Percentiles rank a stretch among this genome's conserved stretches.
Conservation (phyloP, 257 asterid genomes). For the Solanum pennellii region DNA sequence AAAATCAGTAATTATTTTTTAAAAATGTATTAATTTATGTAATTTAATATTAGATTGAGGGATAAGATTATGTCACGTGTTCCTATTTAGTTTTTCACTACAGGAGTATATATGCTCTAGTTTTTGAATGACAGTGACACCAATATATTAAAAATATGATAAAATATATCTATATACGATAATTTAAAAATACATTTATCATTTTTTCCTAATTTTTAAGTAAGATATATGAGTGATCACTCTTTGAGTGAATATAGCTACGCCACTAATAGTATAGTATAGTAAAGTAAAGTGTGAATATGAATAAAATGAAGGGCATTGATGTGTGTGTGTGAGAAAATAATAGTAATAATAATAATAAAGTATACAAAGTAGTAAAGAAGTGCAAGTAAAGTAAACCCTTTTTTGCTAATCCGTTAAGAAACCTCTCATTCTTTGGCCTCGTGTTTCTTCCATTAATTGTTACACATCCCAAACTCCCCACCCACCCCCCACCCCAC, state of each 20-base stretch:
- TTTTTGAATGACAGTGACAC: rapidly evolving
- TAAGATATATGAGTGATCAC: not conserved
- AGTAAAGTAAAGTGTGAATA: not conserved
- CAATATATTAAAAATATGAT: no score
- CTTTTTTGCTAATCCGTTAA: not conserved
- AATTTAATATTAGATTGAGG: no score
- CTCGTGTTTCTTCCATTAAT: not conserved
- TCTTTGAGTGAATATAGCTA: not conserved
- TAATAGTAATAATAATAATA: not conserved
- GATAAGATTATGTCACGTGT: no score
- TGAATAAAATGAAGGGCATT: not conserved
- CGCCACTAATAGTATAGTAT: not conserved
- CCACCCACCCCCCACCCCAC: not conserved
- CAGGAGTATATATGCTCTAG: no score
- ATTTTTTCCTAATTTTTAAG: no score
- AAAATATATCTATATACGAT: no score
- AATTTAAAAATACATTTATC: no score
- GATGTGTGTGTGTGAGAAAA: not conserved
- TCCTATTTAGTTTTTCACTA: no score
- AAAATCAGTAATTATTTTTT: no score
- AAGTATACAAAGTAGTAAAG: not conserved
- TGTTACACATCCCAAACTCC: not conserved
- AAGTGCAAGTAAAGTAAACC: not conserved
- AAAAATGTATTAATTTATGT: no score
- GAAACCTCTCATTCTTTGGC: not conserved